Evolutionary conservation across 306 rosid genomes (phyloP).

Genomic region (Begonia peltatifolia): DNA sequence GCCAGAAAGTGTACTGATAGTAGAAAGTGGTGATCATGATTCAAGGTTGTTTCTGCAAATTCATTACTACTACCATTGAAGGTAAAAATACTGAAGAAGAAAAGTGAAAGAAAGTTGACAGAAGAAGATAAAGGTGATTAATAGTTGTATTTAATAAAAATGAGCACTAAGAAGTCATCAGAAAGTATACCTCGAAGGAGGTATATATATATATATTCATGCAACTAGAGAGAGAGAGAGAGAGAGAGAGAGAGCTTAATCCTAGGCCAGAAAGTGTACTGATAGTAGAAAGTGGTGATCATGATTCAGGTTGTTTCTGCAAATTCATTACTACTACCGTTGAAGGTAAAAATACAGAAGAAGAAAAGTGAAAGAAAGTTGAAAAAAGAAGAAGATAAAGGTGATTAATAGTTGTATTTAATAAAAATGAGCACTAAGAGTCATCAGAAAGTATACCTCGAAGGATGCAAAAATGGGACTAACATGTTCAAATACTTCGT

Average conservation of each 20-base stretch:
- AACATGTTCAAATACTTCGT: constrained; percentile 81
- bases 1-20: too few species aligned
- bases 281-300: too few species aligned
- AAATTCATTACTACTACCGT: too few species aligned
- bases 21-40: too few species aligned
- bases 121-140: background rate
- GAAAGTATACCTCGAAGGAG: constrained; percentile 34
- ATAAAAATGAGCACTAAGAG: background rate
- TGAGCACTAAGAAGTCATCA: background rate
- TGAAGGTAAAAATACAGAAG: background rate
- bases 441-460: constrained; percentile 28
- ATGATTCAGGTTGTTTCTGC: too few species aligned
- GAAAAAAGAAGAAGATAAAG: background rate
- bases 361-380: background rate
- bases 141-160: background rate
- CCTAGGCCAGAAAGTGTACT: too few species aligned
- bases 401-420: background rate
- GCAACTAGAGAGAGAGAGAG: too few species aligned
- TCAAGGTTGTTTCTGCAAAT: too few species aligned
- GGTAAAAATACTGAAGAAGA: background rate
- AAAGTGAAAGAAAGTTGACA: too few species aligned
- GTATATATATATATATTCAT: too few species aligned
- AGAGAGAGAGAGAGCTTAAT: too few species aligned
- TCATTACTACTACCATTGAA: too few species aligned
- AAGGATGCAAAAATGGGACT: constrained; percentile 40